Evolutionary conservation across 163 green algal genomes (phyloP), one percentile per base, ranked within the genome.

Genomic region (Prototheca wickerhamii): DNA sequence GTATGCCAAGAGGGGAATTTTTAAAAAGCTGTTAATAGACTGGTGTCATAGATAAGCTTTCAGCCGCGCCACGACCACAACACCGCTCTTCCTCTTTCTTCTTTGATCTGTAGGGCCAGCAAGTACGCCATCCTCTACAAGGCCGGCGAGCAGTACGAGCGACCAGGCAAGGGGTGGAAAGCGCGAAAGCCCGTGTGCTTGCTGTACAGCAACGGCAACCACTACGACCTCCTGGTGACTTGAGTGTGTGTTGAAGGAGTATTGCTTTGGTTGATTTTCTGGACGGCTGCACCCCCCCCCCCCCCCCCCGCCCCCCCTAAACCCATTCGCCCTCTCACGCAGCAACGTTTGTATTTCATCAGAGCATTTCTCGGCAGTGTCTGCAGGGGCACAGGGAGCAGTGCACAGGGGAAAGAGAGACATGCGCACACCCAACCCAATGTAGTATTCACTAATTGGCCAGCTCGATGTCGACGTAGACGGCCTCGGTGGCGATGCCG

Each of bases 161-260:
- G 71, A 35, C 23, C 55, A 18, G 63, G 44, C 29, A 76, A 75
- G 50, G 37, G 69, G 10, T 65, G 52, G 44, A 73, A 74, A 67
- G 18, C 7, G 25, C 42, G 63, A 43, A 67, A 57, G 8, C 68
- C 73, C 1, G 67, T 85, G 4, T 34, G 71, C 32, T 50, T 87
- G 53, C 64, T 87, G 23, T 87, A 80, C 57, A 76, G 52, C 42
- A 61, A 61, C 8, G 61, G 67, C 28, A 84, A 84, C 70, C 81
- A 87, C 64, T 87, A 84, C 59, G 78, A 85, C 51, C 64, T 84
- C 8, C 64, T 87, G 21, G 51, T 87, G 8, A 69, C 55, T 58
- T 73, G 65, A 64, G 40, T 49, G 40, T 49, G 40, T 49, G 40
- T 49, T n/a, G n/a, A n/a, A n/a, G n/a, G n/a, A n/a, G n/a, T n/a